Base-by-base conservation (phyloP, 371 early-diverging fungal genomes). In the Mortierella sp. region DNA sequence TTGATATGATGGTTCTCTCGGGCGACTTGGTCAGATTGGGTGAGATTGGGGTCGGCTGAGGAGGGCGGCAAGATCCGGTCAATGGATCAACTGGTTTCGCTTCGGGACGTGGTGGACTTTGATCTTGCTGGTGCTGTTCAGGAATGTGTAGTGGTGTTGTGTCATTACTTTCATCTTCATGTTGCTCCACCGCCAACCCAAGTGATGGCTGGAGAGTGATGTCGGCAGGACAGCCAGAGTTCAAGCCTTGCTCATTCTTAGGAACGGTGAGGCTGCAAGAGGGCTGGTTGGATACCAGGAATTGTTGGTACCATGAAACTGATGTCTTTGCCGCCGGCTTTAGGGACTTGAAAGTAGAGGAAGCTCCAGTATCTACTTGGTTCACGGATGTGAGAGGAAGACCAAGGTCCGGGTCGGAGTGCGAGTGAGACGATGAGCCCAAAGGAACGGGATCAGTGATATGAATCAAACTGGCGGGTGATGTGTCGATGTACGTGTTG, bases 231-330 rank as follows among this genome's bases (percentile, higher is more conserved):
- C 10, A 34, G n/a, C n/a, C n/a, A n/a, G n/a, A n/a, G n/a, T n/a
- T n/a, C n/a, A n/a, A n/a, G n/a, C n/a, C n/a, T n/a, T n/a, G n/a
- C n/a, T n/a, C n/a, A n/a, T 45, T 21, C 18, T 45, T 9, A 13
- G 9, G 46, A 13, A 21, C 19, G 19, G 6, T 5, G 19, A 45
- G 18, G 46, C 10, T 21, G 19, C 6, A 21, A 45, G 19, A 21
- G 49, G 60, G 57, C 3, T 61, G 61, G 39, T 53, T 65, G 61
- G 38, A 47, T 21, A 45, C 18, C 13, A 34, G 47, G 39, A 65
- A 71, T 30, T 65, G 71, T 24, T 61, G 55, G 54, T 71, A 71
- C 71, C 71, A 71, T 16, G 71, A 65, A 8, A 48, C 39, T 1
- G 60, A 2, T 1, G 60, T 18, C 0, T 31, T 7, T 12, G 49